These are phyloP conservation scores for Nothophytophthora sp. DNA, from an alignment of 352 stramenopile genomes.

Conservation along the genomic window DNA sequence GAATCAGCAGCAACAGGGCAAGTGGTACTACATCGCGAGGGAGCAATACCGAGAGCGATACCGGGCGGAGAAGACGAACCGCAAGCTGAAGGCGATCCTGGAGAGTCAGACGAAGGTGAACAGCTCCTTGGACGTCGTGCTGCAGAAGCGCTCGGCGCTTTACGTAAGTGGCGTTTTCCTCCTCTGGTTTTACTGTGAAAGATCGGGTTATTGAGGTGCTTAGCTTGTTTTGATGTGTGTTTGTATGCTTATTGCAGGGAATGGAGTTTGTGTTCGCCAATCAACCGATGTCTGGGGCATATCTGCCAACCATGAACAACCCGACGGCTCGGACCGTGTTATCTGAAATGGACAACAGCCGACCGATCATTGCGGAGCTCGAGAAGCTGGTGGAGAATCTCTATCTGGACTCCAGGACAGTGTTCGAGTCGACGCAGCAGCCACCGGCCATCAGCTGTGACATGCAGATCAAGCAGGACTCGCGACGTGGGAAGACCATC, in stretches of 20 bases:
- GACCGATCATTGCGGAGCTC: slow-evolving; percentile 2
- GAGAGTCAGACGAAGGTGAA: slow-evolving; percentile 26
- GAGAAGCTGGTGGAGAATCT: slow-evolving; percentile 11
- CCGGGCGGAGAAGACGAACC: slow-evolving; percentile 28
- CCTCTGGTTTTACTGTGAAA: too few relatives aligned
- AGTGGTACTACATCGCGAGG: slow-evolving; percentile 22
- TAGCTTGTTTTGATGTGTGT: neutral
- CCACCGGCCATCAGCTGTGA: slow-evolving; percentile 13
- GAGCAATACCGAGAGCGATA: slow-evolving; percentile 20
- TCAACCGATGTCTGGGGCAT: neutral
- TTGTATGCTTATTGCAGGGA: slow-evolving; percentile 5
- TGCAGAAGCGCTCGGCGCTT: slow-evolving; percentile 24
- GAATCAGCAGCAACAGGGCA: neutral
- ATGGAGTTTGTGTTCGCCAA: slow-evolving; percentile 19
- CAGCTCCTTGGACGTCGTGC: slow-evolving; percentile 1
- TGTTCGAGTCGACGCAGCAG: neutral
- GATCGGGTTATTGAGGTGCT: too few relatives aligned
- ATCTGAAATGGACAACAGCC: neutral
- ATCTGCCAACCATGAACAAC: neutral
- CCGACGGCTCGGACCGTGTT: neutral
- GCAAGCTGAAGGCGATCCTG: slow-evolving; percentile 24
- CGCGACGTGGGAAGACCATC: slow-evolving; percentile 11
- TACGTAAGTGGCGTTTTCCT: too few relatives aligned
- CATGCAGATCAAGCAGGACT: slow-evolving; percentile 20
- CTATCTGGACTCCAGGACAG: slow-evolving; percentile 5